A percentile compares a stretch with the other conserved stretches of the same genome.
phyloP scores from a whole-genome alignment of 768 basidiomycete species.

The Pholiota molesta region DNA sequence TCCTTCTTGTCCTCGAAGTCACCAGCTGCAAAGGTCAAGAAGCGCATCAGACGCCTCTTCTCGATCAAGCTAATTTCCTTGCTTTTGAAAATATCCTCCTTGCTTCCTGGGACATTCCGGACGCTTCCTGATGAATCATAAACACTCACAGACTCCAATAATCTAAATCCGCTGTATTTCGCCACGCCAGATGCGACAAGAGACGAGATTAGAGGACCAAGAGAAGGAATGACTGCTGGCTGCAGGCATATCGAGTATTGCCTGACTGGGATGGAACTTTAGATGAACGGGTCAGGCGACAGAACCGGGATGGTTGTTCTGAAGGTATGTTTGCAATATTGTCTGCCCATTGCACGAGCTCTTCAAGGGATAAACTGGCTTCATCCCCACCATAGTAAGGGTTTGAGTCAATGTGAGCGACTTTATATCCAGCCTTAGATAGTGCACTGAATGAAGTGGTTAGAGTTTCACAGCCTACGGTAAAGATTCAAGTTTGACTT shows the following conservation, averaged over 20 bases:
- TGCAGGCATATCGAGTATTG: conserved; percentile 87
- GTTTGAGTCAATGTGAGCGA: conserved; percentile 87
- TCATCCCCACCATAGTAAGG: conserved; percentile 84
- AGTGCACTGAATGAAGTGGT: conserved; percentile 62
- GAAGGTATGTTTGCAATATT: conserved; percentile 18
- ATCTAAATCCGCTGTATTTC: conserved; percentile 88
- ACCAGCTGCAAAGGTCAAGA: conserved; percentile 78
- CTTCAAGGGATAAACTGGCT: conserved; percentile 81
- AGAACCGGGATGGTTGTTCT: conserved; percentile 35
- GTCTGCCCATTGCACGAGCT: conserved; percentile 74
- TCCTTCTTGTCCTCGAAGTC: conserved; percentile 72
- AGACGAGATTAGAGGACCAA: conserved; percentile 77
- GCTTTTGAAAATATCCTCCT: conserved; percentile 92
- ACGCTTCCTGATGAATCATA: conserved; percentile 50
- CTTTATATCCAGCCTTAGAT: conserved; percentile 83
- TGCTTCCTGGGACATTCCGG: conserved; percentile 81
- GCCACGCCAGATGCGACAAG: conserved; percentile 84
- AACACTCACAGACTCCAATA: conserved; percentile 72
- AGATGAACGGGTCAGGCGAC: conserved; percentile 45
- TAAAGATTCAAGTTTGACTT: conserved; percentile 35
- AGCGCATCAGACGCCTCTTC: conserved; percentile 91
- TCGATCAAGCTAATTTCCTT: conserved; percentile 75
- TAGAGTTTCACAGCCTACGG: not conserved
- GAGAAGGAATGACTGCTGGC: conserved; percentile 79
- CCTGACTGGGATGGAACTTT: conserved; percentile 55